These are phyloP conservation scores for Claviceps capensis DNA, from an alignment of 2,329 filamentous ascomycete species.

Conservation along the genomic window DNA sequence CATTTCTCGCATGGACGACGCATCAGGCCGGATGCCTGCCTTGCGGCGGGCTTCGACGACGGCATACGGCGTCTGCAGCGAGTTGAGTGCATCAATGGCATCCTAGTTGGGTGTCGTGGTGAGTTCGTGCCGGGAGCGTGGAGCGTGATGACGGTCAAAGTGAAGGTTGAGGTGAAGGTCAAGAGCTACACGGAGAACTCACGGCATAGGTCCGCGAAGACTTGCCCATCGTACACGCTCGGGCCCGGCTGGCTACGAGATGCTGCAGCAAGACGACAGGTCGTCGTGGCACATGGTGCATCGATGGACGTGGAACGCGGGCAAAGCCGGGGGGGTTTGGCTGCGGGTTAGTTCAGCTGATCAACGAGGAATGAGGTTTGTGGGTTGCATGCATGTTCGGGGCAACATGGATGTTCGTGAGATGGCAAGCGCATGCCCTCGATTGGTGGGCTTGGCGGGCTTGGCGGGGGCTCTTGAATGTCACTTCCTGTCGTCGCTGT, in stretches of 20 bases:
- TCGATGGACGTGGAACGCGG: background rate
- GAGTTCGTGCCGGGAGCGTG: background rate
- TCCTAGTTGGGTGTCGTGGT: constrained; percentile 39
- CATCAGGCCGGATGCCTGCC: constrained; percentile 57
- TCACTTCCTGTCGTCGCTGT: too few species aligned
- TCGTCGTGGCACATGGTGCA: constrained; percentile 16
- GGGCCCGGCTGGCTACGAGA: constrained; percentile 8
- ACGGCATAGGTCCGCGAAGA: constrained; percentile 22
- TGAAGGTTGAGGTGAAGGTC: background rate
- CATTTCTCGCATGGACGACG: constrained; percentile 63
- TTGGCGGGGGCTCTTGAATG: too few species aligned
- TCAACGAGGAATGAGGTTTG: background rate
- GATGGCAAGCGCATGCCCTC: background rate
- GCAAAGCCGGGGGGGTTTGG: background rate
- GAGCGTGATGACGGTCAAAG: background rate
- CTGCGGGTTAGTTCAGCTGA: background rate
- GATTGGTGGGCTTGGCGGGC: too few species aligned
- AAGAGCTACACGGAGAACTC: constrained; percentile 2
- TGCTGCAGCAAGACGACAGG: constrained; percentile 11
- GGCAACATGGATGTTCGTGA: background rate
- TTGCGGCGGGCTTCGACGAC: constrained; percentile 67
- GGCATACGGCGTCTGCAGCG: constrained; percentile 77
- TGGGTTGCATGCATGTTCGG: background rate
- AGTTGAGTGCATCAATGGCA: constrained; percentile 74
- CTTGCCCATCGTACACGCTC: constrained; percentile 16